Evolutionary conservation across 2,329 filamentous ascomycete species (phyloP).

Genomic region (Phialophora macrospora): DNA sequence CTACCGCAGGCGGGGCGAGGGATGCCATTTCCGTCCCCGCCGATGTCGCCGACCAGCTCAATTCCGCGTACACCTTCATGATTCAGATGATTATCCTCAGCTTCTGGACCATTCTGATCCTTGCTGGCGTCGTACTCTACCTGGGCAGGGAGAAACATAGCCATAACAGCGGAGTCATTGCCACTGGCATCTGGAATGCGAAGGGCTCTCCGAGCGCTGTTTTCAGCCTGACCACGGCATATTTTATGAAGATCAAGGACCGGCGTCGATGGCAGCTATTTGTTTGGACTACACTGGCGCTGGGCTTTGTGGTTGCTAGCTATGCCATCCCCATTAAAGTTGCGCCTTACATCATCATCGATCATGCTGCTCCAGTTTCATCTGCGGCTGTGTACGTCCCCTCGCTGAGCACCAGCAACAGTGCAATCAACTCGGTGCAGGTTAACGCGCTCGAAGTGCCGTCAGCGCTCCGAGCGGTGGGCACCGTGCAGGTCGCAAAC

Average conservation of each 20-base stretch:
- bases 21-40: constrained; percentile 11
- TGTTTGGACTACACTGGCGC: constrained; percentile 8
- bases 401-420: neutral
- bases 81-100: constrained; percentile 17
- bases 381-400: constrained; percentile 12
- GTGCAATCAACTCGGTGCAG: neutral
- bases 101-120: constrained; percentile 17
- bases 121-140: constrained; percentile 14
- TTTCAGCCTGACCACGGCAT: constrained; percentile 9
- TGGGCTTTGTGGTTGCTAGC: constrained; percentile 9
- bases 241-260: constrained; percentile 18
- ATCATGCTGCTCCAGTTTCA: constrained; percentile 13
- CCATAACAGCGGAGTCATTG: constrained; percentile 19
- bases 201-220: constrained; percentile 14
- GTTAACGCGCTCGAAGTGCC: constrained; percentile 18
- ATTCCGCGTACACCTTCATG: constrained; percentile 20
- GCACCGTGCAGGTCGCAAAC: constrained; percentile 12
- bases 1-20: constrained; percentile 4
- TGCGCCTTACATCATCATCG: constrained; percentile 19
- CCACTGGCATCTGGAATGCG: constrained; percentile 17
- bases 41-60: constrained; percentile 19
- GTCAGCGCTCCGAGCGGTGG: constrained; percentile 15
- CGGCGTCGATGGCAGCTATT: constrained; percentile 6
- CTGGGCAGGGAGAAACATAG: constrained; percentile 18
- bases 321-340: constrained; percentile 21